Percentiles rank a stretch among this genome's conserved stretches.
phyloP scores from a whole-genome alignment of 2,329 filamentous ascomycete genomes.

The Ploettnerulaceae sp. region DNA sequence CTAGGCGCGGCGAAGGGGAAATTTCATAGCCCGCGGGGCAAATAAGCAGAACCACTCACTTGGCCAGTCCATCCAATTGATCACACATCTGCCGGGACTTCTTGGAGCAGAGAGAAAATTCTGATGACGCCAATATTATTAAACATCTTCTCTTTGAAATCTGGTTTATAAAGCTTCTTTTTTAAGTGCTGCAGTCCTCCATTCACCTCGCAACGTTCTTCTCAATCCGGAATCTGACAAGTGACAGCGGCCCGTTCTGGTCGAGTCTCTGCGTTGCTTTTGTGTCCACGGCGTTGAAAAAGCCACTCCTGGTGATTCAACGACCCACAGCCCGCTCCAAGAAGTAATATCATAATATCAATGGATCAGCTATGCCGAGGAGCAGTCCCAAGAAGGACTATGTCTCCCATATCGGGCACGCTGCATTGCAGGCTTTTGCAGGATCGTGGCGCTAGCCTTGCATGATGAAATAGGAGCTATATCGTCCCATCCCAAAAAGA shows the following conservation, averaged over 20 bases:
- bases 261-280: constrained; percentile 1
- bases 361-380: constrained; percentile 11
- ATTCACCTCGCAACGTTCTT: neutral
- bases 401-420: constrained; percentile 4
- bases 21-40: no score
- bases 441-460: constrained; percentile 9
- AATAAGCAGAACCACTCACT: no score
- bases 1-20: no score
- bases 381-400: neutral
- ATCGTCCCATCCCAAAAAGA: neutral
- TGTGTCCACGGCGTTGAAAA: constrained; percentile 3
- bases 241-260: constrained; percentile 4
- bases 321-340: constrained; percentile 4
- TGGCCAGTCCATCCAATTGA: no score
- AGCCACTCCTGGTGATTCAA: neutral
- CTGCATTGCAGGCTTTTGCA: constrained; percentile 13
- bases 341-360: constrained; percentile 6
- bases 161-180: neutral
- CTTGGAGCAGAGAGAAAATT: constrained; percentile 1
- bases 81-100: no score
- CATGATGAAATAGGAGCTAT: constrained; percentile 2
- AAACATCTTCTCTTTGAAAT: no score
- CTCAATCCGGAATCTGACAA: constrained; percentile 4
- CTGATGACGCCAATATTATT: no score
- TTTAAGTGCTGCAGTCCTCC: constrained; percentile 4